Conservation (phyloP, 2,329 filamentous ascomycete genomes). For the Claviceps citrina region DNA sequence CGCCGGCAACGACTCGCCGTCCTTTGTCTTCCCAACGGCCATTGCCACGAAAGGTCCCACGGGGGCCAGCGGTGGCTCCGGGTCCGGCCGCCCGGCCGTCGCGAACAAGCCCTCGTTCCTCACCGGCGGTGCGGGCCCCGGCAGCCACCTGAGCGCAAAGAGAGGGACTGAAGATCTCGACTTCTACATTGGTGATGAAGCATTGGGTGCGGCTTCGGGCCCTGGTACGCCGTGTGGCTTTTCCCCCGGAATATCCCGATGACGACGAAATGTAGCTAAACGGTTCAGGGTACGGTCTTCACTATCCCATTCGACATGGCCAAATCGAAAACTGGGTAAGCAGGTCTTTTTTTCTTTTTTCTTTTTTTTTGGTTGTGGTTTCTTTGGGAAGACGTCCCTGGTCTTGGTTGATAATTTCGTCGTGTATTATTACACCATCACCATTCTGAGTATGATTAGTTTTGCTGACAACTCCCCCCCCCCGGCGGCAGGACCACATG, state of each 20-base stretch:
- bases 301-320: conserved; percentile 94
- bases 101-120: conserved; percentile 92
- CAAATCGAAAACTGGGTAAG: conserved; percentile 97
- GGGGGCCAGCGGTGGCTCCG: conserved; percentile 56
- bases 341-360: neutral
- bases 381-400: too few species aligned
- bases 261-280: conserved; percentile 7
- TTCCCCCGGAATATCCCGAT: too few species aligned
- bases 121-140: conserved; percentile 71
- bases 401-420: too few species aligned
- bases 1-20: conserved; percentile 96
- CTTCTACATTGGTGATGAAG: conserved; percentile 98
- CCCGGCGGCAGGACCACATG: conserved; percentile 92
- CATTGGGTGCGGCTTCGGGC: conserved; percentile 65
- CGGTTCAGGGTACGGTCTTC: conserved; percentile 67
- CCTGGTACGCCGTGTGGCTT: conserved; percentile 42
- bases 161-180: conserved; percentile 94
- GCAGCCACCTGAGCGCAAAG: conserved; percentile 66
- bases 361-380: neutral
- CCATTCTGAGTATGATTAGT: too few species aligned
- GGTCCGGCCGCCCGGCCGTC: conserved; percentile 77
- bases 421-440: neutral
- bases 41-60: conserved; percentile 83
- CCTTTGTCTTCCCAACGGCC: conserved; percentile 96
- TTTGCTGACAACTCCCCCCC: too few species aligned